A percentile compares a stretch with the other conserved stretches of the same genome.
Evolutionary conservation across 2,329 filamentous ascomycete species (phyloP).

Genomic region (Xylaria sp.): DNA sequence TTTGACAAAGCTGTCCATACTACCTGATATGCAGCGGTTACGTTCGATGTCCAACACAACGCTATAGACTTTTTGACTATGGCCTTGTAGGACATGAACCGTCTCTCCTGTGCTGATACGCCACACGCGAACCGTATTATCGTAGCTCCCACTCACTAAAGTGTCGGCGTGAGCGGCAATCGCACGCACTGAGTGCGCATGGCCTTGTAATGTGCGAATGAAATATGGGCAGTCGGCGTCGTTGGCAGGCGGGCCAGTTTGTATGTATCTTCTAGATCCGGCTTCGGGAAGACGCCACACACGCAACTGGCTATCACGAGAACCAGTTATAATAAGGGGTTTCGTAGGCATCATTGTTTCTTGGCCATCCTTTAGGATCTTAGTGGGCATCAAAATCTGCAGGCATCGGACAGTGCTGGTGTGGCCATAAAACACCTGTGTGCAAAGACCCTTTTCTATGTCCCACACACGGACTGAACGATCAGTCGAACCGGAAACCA

Average conservation of each 20-base stretch:
- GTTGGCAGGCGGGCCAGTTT: constrained; percentile 77
- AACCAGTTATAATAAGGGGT: constrained; percentile 96
- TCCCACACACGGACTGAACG: constrained; percentile 99
- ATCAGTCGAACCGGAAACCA: constrained; percentile 96
- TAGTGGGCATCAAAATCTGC: constrained; percentile 89
- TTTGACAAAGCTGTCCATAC: constrained; percentile 98
- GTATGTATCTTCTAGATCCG: constrained; percentile 79
- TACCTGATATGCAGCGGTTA: constrained; percentile 95
- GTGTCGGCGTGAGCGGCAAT: constrained; percentile 96
- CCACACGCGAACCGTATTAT: constrained; percentile 95
- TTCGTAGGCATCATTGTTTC: constrained; percentile 91
- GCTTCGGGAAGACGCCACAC: constrained; percentile 93
- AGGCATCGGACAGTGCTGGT: constrained; percentile 96
- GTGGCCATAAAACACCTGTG: constrained; percentile 96
- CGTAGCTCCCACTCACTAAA: constrained; percentile 96
- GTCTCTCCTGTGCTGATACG: constrained; percentile 95
- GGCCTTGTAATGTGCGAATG: constrained; percentile 84
- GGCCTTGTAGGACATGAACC: constrained; percentile 83
- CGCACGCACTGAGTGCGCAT: constrained; percentile 92
- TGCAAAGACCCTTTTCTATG: constrained; percentile 90
- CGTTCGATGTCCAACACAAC: constrained; percentile 92
- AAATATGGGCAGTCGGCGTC: constrained; percentile 93
- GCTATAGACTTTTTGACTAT: constrained; percentile 94
- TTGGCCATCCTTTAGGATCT: constrained; percentile 79
- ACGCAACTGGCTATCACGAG: constrained; percentile 89